These are phyloP conservation scores for Batkoa obscura DNA, from an alignment of 371 early-diverging fungal species.

Conservation along the genomic window DNA sequence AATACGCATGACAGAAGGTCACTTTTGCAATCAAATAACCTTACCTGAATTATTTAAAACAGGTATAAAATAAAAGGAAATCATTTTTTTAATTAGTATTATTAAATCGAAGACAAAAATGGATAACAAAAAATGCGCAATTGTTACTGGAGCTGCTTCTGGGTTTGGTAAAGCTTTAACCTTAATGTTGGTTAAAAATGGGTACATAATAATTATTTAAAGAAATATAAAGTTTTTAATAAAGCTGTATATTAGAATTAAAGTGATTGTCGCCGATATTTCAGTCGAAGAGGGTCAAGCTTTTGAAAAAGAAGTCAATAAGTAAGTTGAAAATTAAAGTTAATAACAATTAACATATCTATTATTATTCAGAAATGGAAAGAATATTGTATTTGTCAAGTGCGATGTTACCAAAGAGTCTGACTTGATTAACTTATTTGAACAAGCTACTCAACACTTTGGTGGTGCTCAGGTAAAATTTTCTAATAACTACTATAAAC, in stretches of 20 bases:
- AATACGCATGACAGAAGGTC: no score
- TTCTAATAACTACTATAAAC: not conserved
- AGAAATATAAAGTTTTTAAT: not conserved
- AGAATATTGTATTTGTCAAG: not conserved
- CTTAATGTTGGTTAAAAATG: not conserved
- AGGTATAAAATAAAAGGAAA: no score
- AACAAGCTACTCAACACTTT: not conserved
- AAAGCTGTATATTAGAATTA: not conserved
- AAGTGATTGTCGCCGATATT: conserved; percentile 1
- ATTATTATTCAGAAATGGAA: not conserved
- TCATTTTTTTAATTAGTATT: no score
- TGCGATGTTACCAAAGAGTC: not conserved
- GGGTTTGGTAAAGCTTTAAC: not conserved
- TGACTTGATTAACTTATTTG: not conserved
- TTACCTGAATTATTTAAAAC: no score
- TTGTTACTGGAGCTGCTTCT: not conserved
- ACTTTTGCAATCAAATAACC: no score
- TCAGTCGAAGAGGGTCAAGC: not conserved
- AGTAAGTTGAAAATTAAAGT: not conserved
- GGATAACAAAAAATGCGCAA: not conserved
- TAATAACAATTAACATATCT: not conserved
- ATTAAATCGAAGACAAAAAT: no score
- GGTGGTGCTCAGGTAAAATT: conserved; percentile 2
- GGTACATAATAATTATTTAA: not conserved
- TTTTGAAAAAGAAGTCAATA: not conserved